phyloP scores from a whole-genome alignment of 805 yeast genomes.

The Kluyveromyces wickerhamii region DNA sequence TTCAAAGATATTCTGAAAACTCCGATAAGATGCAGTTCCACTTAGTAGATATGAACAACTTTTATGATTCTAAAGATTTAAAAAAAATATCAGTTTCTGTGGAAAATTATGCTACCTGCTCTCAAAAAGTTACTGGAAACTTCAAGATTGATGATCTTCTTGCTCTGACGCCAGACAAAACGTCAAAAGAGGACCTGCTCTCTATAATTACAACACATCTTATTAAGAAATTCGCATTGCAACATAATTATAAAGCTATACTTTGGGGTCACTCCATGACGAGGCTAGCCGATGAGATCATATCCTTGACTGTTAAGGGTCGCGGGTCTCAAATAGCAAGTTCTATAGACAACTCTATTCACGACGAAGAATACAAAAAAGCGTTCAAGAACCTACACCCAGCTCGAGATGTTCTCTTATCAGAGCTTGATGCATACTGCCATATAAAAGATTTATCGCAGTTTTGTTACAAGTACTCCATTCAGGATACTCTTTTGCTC shows the following conservation, averaged over 20 bases:
- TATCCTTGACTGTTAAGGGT: constrained; percentile 77
- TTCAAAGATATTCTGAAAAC: constrained; percentile 15
- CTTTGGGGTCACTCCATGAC: constrained; percentile 78
- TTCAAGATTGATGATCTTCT: constrained; percentile 12
- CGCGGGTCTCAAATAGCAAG: constrained; percentile 63
- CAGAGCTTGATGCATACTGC: constrained; percentile 56
- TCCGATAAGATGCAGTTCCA: constrained; percentile 33
- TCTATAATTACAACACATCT: constrained; percentile 41
- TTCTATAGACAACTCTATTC: constrained; percentile 39
- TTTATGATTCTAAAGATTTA: constrained; percentile 27
- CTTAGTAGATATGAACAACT: constrained; percentile 36
- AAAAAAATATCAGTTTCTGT: constrained; percentile 29
- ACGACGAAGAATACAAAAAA: constrained; percentile 23
- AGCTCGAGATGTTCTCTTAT: constrained; percentile 60
- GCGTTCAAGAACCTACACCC: constrained; percentile 54
- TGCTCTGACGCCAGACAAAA: constrained; percentile 36
- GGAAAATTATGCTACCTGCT: constrained; percentile 14
- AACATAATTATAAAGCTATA: constrained; percentile 42
- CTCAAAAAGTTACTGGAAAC: neutral
- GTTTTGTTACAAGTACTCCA: constrained; percentile 21
- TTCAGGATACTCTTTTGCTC: constrained; percentile 17
- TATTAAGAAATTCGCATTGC: constrained; percentile 39
- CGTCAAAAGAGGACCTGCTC: constrained; percentile 59
- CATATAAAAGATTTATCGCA: constrained; percentile 28
- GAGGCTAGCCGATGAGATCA: constrained; percentile 67